These are phyloP conservation scores for Zygotorulaspora chibaensis DNA, from an alignment of 805 yeast genomes.

Conservation along the genomic window DNA sequence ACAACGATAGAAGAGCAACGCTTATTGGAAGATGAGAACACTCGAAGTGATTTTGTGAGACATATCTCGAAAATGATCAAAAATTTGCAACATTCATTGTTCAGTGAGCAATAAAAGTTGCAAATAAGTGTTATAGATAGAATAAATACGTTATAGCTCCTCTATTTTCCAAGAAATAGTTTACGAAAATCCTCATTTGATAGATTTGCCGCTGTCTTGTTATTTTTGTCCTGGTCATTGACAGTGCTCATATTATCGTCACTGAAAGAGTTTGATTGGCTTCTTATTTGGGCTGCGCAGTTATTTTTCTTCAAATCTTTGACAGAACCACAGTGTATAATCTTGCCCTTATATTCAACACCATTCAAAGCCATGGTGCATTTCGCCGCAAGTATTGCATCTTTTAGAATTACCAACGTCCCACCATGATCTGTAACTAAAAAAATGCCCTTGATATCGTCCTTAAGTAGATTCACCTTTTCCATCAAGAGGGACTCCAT, in stretches of 20 bases:
- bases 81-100: slow-evolving; percentile 46
- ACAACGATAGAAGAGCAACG: slow-evolving; percentile 63
- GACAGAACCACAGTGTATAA: slow-evolving; percentile 35
- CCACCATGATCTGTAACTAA: slow-evolving; percentile 44
- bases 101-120: slow-evolving; percentile 10
- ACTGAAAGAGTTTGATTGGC: neutral
- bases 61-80: slow-evolving; percentile 47
- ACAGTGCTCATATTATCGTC: neutral
- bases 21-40: slow-evolving; percentile 46
- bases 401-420: slow-evolving; percentile 48
- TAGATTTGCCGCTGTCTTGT: slow-evolving; percentile 15
- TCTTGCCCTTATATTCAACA: slow-evolving; percentile 34
- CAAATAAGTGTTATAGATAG: neutral
- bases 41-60: slow-evolving; percentile 41
- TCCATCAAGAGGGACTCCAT: slow-evolving; percentile 17
- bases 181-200: slow-evolving; percentile 39
- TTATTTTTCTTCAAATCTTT: slow-evolving; percentile 25
- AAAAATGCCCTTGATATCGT: slow-evolving; percentile 39
- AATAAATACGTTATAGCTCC: neutral
- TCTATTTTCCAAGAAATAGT: slow-evolving; percentile 31
- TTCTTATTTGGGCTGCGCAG: slow-evolving; percentile 8
- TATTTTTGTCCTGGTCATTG: neutral
- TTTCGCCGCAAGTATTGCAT: slow-evolving; percentile 46
- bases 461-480: slow-evolving; percentile 6
- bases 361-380: slow-evolving; percentile 45